phyloP scores from a whole-genome alignment of 805 yeast genomes.

The Ogataea dorogensis region DNA sequence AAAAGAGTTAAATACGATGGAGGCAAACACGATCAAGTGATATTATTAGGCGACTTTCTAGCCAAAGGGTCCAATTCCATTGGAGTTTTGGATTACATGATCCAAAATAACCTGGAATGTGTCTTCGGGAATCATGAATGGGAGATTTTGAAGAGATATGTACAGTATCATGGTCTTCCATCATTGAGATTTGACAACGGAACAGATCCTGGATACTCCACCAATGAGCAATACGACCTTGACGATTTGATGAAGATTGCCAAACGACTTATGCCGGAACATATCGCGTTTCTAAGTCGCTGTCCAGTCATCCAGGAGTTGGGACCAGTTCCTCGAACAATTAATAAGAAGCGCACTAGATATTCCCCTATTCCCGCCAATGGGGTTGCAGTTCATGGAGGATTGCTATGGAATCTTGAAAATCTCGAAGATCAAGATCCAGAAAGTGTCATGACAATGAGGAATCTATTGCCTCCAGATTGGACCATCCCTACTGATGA shows the following conservation, averaged over 20 bases:
- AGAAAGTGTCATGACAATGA: slow-evolving; percentile 62
- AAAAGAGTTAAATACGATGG: slow-evolving; percentile 45
- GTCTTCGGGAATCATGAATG: slow-evolving; percentile 90
- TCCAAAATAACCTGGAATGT: slow-evolving; percentile 61
- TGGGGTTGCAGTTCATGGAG: slow-evolving; percentile 79
- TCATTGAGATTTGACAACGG: slow-evolving; percentile 21
- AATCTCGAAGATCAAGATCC: slow-evolving; percentile 57
- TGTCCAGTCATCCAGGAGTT: slow-evolving; percentile 65
- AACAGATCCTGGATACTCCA: slow-evolving; percentile 11
- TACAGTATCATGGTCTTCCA: slow-evolving; percentile 52
- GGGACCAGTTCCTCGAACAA: slow-evolving; percentile 55
- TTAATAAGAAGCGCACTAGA: slow-evolving; percentile 27
- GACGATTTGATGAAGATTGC: slow-evolving; percentile 47
- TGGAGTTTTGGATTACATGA: slow-evolving; percentile 64
- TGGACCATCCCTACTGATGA: slow-evolving; percentile 56
- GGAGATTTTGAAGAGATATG: slow-evolving; percentile 63
- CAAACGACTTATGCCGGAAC: slow-evolving; percentile 54
- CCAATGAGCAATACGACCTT: slow-evolving; percentile 30
- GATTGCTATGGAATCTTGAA: slow-evolving; percentile 63
- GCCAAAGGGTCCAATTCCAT: slow-evolving; percentile 80
- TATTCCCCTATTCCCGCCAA: slow-evolving; percentile 27
- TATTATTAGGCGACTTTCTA: slow-evolving; percentile 81
- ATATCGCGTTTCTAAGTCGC: slow-evolving; percentile 54
- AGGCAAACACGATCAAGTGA: slow-evolving; percentile 50
- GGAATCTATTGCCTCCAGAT: slow-evolving; percentile 64